phyloP scores from a whole-genome alignment of 768 basidiomycete genomes.

The Leccinum boreale region DNA sequence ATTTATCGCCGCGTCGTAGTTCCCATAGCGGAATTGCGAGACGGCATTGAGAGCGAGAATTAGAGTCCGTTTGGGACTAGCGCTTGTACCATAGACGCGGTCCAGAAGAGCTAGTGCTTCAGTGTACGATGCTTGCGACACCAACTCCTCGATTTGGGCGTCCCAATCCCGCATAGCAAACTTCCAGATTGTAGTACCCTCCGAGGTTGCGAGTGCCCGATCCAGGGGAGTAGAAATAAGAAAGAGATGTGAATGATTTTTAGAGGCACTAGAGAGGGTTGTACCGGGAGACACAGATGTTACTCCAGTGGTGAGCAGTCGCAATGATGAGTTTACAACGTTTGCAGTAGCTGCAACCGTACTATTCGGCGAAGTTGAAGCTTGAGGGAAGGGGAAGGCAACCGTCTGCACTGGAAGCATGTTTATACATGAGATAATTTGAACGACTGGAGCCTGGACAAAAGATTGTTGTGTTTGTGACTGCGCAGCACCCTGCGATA shows the following conservation, averaged over 20 bases:
- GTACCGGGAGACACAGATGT: constrained; percentile 51
- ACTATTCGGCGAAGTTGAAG: constrained; percentile 14
- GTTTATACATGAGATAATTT: constrained; percentile 71
- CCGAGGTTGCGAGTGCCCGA: constrained; percentile 54
- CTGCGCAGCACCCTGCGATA: constrained; percentile 22
- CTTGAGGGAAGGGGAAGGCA: constrained; percentile 56
- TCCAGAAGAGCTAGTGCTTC: constrained; percentile 83
- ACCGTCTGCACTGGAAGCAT: constrained; percentile 58
- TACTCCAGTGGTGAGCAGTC: constrained; percentile 43
- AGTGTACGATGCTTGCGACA: constrained; percentile 59
- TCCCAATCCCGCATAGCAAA: constrained; percentile 71
- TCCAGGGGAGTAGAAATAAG: constrained; percentile 75
- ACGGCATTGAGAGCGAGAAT: constrained; percentile 79
- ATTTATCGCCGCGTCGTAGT: constrained; percentile 80
- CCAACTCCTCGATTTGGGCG: constrained; percentile 82
- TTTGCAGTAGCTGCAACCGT: neutral
- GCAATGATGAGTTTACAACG: constrained; percentile 47
- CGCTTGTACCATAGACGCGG: constrained; percentile 20
- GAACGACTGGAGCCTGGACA: constrained; percentile 57
- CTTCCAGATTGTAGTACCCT: constrained; percentile 80
- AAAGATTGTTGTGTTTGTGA: constrained; percentile 31
- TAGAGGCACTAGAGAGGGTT: neutral
- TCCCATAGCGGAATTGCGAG: constrained; percentile 62
- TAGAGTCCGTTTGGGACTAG: constrained; percentile 40
- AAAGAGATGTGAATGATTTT: constrained; percentile 43